Base-by-base conservation (phyloP, 1,284 basidiomycete genomes). In the Anthracocystis walkeri region DNA sequence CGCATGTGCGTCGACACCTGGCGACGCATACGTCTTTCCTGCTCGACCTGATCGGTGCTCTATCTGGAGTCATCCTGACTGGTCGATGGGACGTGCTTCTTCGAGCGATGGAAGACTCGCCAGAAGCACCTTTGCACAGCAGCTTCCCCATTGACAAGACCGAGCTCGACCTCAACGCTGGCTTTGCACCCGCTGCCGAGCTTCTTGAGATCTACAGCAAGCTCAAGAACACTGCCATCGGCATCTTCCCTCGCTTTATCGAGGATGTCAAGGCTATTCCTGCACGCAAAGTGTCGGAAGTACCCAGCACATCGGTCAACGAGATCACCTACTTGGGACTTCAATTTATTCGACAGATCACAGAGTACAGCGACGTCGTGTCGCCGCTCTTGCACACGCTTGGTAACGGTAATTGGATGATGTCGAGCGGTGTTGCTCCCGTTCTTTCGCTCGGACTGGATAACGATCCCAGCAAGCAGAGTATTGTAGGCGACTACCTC, bases 191-290 rank as follows among this genome's bases (percentile, higher is more conserved):
- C 42, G 64, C 61, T 1, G 52, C 63, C 25, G 79, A 75, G 31
- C 38, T 73, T 11, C 55, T 64, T 29, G 65, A 67, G 52, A 51
- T 67, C 33, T 67, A 60, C 66, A 70, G 54, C 66, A 76, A 60
- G 66, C 67, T 80, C 45, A 77, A 74, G 35, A 77, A 67, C 48
- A 74, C 60, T 8, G 79, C 81, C 3, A 71, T 82, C 48, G 65
- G 74, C 29, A 75, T 83, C 59, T 83, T 84, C 56, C 79, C 81
- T 12, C 74, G 79, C 31, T 77, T 82, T 48, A 75, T 84, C 63
- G 77, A 82, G n/a, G 81, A 82, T 27, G 60, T 84, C 64, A 80
- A 82, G 67, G 69, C 70, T 3, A 79, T 84, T 25, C 82, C 83
- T 8, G 42, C 69, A 20, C 77, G 78, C 61, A 68, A 79, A 38